Evolutionary conservation across 2,329 filamentous ascomycete genomes (phyloP).

Genomic region (Trichothecium sympodiale): DNA sequence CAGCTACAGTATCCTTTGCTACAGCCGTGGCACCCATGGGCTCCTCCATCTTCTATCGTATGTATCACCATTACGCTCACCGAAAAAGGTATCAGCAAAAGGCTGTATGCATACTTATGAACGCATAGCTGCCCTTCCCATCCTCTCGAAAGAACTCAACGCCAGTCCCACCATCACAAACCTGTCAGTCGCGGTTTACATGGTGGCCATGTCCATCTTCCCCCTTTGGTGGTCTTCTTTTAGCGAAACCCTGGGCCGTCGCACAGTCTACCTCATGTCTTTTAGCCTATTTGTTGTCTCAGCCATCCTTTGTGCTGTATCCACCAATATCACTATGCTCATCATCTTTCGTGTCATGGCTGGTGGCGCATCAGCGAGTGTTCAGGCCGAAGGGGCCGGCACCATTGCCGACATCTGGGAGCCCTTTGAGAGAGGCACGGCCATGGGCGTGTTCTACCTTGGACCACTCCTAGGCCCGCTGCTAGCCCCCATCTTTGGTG

Average conservation of each 20-base stretch:
- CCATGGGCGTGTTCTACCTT: constrained; percentile 78
- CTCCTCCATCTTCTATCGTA: constrained; percentile 73
- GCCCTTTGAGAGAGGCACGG: constrained; percentile 55
- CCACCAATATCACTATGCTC: constrained; percentile 62
- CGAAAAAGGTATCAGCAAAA: too few species aligned
- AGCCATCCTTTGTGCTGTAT: constrained; percentile 57
- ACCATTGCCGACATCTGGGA: constrained; percentile 79
- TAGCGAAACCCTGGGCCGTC: constrained; percentile 60
- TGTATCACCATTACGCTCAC: constrained; percentile 18
- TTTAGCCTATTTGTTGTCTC: constrained; percentile 65
- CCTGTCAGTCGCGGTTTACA: constrained; percentile 66
- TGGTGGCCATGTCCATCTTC: constrained; percentile 75
- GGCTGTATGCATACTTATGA: too few species aligned
- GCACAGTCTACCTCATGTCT: constrained; percentile 68
- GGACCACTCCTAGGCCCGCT: constrained; percentile 67
- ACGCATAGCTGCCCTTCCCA: constrained; percentile 53
- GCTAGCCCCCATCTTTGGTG: constrained; percentile 66
- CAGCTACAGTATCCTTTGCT: constrained; percentile 64
- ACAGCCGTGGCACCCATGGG: constrained; percentile 73
- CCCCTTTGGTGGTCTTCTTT: constrained; percentile 83
- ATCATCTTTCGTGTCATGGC: constrained; percentile 64
- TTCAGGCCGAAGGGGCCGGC: constrained; percentile 73
- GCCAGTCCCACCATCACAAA: constrained; percentile 58
- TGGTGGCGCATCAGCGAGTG: constrained; percentile 68
- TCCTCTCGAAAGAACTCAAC: constrained; percentile 51